Evolutionary conservation across 2,329 filamentous ascomycete species (phyloP), one percentile per base, ranked within the genome.

Genomic region (Clonostachys chloroleuca): DNA sequence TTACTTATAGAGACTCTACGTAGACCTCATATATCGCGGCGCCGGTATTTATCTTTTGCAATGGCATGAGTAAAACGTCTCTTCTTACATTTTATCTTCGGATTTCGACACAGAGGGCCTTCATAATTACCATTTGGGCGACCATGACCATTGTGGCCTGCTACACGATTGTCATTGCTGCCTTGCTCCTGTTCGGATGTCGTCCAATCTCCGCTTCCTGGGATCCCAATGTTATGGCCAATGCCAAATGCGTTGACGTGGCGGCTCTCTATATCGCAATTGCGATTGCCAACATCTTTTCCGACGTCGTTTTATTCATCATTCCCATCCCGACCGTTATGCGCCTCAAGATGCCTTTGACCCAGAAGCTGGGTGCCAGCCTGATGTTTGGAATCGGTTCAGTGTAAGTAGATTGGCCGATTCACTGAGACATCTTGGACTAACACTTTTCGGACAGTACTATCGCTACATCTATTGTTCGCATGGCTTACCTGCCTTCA

Each of bases 231-330:
- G 41, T 60, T 1, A 52, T 47, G 4, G 52, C 61, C 6, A 59
- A 40, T 50, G 72, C 51, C 49, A 57, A 42, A n/a, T 79, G 75
- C 48, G 62, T 79, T 40, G 60, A 73, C 43, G 64, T 67, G 18
- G 65, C 72, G 16, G 59, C 66, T 2, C 67, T 78, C 33, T 77
- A 76, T 54, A 68, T 78, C 30, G 64, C 68, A 34, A 75, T 74
- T 13, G 72, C 73, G 0, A 67, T 65, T 4, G 60, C 71, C 16
- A 76, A 75, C 49, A 73, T 77, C 41, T 47, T 67, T n/a, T 73
- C 72, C 6, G 73, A 78, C 51, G 44, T 78, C 5, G 52, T 76
- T 6, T 65, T 75, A 13, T 73, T 75, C 43, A 52, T 64, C 1
- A 53, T 78, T 3, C 75, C 75, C 0, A 64, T 77, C 33, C 24